Base-by-base conservation (phyloP, 2,329 filamentous ascomycete species). In the Mycocentrospora acerina region DNA sequence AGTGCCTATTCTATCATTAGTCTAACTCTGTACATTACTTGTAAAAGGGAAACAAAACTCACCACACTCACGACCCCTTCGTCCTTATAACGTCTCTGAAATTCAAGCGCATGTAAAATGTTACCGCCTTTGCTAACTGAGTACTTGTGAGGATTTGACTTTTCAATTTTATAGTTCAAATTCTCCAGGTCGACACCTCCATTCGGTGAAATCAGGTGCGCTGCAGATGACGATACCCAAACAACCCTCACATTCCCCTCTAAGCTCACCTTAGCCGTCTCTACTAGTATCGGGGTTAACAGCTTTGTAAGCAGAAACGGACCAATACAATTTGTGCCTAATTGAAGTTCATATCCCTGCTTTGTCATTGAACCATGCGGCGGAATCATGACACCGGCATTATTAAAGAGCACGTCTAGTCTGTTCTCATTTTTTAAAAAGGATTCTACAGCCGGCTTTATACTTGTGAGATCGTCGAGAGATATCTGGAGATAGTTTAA, bases 341-440 rank as follows among this genome's bases (percentile, higher is more conserved):
- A 51, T 35, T 70, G 63, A 2, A 52, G 14, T 18, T 64, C 59
- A 37, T 54, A 43, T 8, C 51, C 54, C 22, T 62, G 55, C 22
- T n/a, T n/a, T n/a, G n/a, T n/a, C n/a, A n/a, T n/a, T n/a, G n/a
- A n/a, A n/a, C n/a, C n/a, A n/a, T n/a, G n/a, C 0, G 63, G 60
- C 1, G 60, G 51, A 1, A 57, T 40, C 33, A 60, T 60, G 29
- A 71, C 53, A 29, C 65, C 68, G 3, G 62, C 62, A 32, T 66
- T 66, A 33, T 65, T 66, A 26, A 49, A 53, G 7, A 77, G 58
- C 6, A 76, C 65, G 32, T 76, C 66, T 1, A 76, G 64, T 2
- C 61, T 53, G 7, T 55, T 48, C 43, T 76, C 72, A 7, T 63
- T 59, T 1, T 44, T 37, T 0, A 62, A 40, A 33, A 76, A 75